These are phyloP conservation scores for Pinus albicaulis DNA, from an alignment of 75 land plant genomes.

Conservation along the genomic window DNA sequence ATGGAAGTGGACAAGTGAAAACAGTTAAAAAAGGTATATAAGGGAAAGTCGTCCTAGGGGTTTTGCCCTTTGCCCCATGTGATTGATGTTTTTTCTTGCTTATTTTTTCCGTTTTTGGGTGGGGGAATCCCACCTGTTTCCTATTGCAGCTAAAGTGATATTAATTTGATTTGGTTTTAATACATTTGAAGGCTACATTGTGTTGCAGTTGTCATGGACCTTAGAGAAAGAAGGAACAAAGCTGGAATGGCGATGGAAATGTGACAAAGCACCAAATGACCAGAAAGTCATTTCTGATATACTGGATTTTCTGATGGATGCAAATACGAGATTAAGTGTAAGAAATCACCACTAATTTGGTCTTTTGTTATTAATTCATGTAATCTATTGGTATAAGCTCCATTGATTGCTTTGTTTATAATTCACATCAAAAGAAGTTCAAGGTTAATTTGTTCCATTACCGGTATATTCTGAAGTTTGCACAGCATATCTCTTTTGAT, in stretches of 20 bases:
- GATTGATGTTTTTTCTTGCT: too few species aligned
- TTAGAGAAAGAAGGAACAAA: conserved; percentile 70
- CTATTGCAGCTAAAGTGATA: too few species aligned
- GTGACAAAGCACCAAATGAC: conserved; percentile 46
- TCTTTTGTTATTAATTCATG: not conserved
- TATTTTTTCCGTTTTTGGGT: too few species aligned
- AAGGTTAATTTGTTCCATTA: not conserved
- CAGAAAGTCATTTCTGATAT: conserved; percentile 48
- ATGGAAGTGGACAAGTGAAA: too few species aligned
- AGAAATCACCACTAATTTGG: not conserved
- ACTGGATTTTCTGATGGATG: conserved; percentile 81
- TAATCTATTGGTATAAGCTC: not conserved
- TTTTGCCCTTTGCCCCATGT: too few species aligned
- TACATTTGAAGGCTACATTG: not conserved
- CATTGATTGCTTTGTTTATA: not conserved
- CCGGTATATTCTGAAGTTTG: not conserved
- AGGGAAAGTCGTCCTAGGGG: too few species aligned
- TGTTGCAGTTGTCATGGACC: conserved; percentile 74
- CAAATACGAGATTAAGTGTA: conserved; percentile 74
- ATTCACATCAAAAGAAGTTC: not conserved
- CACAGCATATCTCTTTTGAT: not conserved
- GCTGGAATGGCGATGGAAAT: conserved; percentile 81
- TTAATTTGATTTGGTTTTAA: too few species aligned
- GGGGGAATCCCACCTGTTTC: too few species aligned
- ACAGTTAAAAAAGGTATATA: too few species aligned